A percentile compares a stretch with the other conserved stretches of the same genome.
phyloP scores from a whole-genome alignment of 2,329 filamentous ascomycete genomes.

The Paraphaeosphaeria sporulosa region DNA sequence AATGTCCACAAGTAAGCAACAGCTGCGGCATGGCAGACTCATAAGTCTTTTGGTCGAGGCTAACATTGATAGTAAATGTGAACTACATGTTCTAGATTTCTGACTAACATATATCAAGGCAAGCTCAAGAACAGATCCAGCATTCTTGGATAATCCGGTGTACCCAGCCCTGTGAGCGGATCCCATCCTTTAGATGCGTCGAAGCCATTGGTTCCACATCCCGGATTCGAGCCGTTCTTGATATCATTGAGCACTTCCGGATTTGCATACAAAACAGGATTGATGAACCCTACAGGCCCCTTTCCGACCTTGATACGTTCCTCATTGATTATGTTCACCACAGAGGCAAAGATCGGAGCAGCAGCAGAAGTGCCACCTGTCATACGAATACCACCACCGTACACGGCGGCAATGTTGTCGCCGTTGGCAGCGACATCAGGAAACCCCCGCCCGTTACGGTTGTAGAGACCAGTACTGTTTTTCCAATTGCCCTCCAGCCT shows the following conservation, averaged over 20 bases:
- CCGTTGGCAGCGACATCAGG: slow-evolving; percentile 69
- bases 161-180: slow-evolving; percentile 29
- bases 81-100: not conserved
- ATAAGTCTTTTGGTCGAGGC: too few relatives aligned
- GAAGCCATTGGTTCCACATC: slow-evolving; percentile 40
- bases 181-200: slow-evolving; percentile 30
- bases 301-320: slow-evolving; percentile 58
- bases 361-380: slow-evolving; percentile 60
- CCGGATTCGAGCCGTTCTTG: slow-evolving; percentile 34
- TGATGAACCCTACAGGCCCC: slow-evolving; percentile 62
- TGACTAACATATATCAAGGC: not conserved
- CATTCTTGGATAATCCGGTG: slow-evolving; percentile 18
- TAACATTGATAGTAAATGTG: too few relatives aligned
- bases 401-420: slow-evolving; percentile 47
- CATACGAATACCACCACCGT: slow-evolving; percentile 37
- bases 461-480: slow-evolving; percentile 35
- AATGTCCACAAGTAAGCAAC: too few relatives aligned
- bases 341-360: slow-evolving; percentile 62
- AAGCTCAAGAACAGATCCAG: slow-evolving; percentile 14
- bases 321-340: slow-evolving; percentile 68
- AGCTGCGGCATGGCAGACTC: too few relatives aligned
- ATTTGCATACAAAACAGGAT: slow-evolving; percentile 62
- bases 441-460: slow-evolving; percentile 58
- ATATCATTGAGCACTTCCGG: slow-evolving; percentile 55
- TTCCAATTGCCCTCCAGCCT: slow-evolving; percentile 42